Base-by-base conservation (phyloP, 2,329 filamentous ascomycete genomes). In the Fusarium zealandicum region DNA sequence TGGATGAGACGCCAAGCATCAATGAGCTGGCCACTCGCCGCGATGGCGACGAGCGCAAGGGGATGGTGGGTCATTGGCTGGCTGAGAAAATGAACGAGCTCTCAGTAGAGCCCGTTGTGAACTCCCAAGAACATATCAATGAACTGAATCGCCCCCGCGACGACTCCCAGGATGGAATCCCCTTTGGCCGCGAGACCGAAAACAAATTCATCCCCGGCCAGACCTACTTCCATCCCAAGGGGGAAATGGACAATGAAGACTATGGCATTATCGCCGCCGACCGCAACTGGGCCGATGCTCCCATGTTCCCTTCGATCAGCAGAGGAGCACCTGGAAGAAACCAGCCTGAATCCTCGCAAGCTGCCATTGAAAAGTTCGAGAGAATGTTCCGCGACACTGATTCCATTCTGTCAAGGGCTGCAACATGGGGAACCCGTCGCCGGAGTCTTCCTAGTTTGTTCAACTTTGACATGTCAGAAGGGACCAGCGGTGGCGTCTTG, bases 371-470 rank as follows among this genome's bases (percentile, higher is more conserved):
- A 36, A 75, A 65, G 32, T 85, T 82, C 47, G 74, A 83, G 59
- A 74, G 73, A 10, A 76, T 82, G 75, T 80, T 75, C 47, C 76
- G 76, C 16, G 82, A 86, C 57, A 85, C 78, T 40, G 80, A 79
- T 22, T 88, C 85, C 0, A 76, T 87, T 10, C 71, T 86, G 9
- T 88, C 85, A 2, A 77, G 83, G 57, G 81, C 85, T 12, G 88
- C 88, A 14, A 91, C 88, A 0, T 86, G 88, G 79, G 88, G 88
- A 13, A 91, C 88, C 2, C 81, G 84, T 6, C 82, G 87, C 35
- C 82, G 83, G 51, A 88, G 87, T 69, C 76, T 89, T 41, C 84
- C 87, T 2, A 86, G 81, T 61, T 64, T 80, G 49, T 59, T 77
- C 5, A 86, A 90, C 51, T 73, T 85, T 22, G 85, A 77, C 17